A percentile compares a stretch with the other conserved stretches of the same genome.
Evolutionary conservation across 768 basidiomycete genomes (phyloP).

Genomic region (Russula vinacea): DNA sequence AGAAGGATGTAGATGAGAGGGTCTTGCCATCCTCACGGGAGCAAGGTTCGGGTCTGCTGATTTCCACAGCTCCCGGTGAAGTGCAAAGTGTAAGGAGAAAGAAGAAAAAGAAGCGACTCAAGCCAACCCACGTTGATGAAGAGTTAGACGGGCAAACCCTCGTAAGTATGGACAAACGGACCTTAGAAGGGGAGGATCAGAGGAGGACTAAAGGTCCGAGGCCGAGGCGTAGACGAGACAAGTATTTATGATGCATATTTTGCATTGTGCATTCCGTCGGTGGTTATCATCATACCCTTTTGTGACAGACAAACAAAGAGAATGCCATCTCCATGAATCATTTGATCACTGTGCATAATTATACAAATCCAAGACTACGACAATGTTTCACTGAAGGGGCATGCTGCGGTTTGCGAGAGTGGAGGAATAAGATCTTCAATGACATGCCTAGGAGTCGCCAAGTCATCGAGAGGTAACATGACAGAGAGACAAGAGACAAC

Average conservation of each 20-base stretch:
- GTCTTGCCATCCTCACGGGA: neutral
- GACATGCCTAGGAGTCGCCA: constrained; percentile 16
- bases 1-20: neutral
- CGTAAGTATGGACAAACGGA: constrained; percentile 9
- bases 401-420: constrained; percentile 22
- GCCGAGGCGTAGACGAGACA: constrained; percentile 20
- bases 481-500: neutral
- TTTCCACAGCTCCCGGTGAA: neutral
- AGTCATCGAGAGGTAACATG: neutral
- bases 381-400: constrained; percentile 21
- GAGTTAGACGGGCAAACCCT: constrained; percentile 1
- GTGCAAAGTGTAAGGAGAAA: constrained; percentile 3
- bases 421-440: constrained; percentile 22
- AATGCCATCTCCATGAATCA: constrained; percentile 9
- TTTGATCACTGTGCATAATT: constrained; percentile 20
- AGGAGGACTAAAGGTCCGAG: too few species aligned
- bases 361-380: constrained; percentile 30
- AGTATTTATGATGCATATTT: neutral
- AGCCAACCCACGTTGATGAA: neutral
- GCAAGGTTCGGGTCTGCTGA: neutral
- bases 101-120: constrained; percentile 26
- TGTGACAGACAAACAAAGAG: neutral
- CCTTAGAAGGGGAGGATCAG: constrained; percentile 2
- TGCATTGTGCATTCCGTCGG: neutral
- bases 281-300: constrained; percentile 7